A percentile compares a stretch with the other conserved stretches of the same genome.
phyloP scores from a whole-genome alignment of 208 protist genomes.

The Trichomonas vaginalis region DNA sequence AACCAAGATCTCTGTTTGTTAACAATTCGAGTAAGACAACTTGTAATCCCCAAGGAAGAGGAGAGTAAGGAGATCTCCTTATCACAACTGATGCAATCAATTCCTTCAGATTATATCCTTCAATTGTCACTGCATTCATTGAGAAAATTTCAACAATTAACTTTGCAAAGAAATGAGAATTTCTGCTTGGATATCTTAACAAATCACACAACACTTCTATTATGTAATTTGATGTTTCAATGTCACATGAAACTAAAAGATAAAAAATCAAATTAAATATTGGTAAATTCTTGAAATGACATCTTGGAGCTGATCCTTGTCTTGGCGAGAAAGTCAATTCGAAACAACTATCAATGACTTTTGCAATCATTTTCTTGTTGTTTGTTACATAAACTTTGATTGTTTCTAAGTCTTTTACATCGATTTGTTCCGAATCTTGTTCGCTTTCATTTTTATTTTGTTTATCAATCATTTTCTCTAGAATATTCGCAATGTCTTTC shows the following conservation, averaged over 20 bases:
- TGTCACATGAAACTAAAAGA: neutral
- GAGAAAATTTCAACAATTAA: neutral
- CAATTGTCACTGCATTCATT: neutral
- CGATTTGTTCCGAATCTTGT: neutral
- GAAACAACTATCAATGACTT: neutral
- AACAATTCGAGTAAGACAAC: neutral
- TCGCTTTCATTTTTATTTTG: too few relatives aligned
- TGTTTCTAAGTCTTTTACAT: neutral
- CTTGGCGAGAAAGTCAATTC: neutral
- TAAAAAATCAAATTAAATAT: neutral
- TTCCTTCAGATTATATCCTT: neutral
- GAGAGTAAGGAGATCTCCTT: neutral
- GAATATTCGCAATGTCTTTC: neutral
- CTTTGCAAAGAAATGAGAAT: constrained; percentile 1
- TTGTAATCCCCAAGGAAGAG: neutral
- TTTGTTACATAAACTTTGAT: neutral
- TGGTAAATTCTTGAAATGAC: neutral
- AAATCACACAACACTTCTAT: neutral
- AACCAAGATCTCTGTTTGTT: neutral
- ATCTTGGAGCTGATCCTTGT: neutral
- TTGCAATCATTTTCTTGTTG: neutral
- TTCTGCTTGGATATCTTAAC: neutral
- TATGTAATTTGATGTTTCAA: neutral
- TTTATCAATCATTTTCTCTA: neutral
- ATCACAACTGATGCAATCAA: neutral